These are phyloP conservation scores for Trichomonascaceae sp. DNA, from an alignment of 1,139 yeast species.

Conservation along the genomic window DNA sequence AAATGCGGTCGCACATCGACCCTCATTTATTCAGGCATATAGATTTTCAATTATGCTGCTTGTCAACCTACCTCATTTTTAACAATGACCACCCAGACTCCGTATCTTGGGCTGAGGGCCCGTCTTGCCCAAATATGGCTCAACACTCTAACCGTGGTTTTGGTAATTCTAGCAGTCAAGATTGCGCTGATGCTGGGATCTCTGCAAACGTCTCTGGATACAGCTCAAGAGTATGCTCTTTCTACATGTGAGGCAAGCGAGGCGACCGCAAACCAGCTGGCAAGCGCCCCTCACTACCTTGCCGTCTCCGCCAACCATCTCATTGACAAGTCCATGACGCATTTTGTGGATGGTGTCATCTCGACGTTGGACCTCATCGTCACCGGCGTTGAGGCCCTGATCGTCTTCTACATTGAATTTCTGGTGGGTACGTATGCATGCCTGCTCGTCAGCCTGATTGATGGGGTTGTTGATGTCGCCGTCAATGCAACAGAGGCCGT, in stretches of 20 bases:
- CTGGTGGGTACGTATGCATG: conserved; percentile 82
- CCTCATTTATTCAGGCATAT: too few relatives aligned
- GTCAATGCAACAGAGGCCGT: conserved; percentile 57
- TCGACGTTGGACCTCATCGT: conserved; percentile 32
- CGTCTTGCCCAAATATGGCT: conserved; percentile 24
- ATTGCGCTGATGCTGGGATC: conserved; percentile 18
- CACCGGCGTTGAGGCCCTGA: conserved; percentile 43
- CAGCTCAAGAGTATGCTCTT: conserved; percentile 16
- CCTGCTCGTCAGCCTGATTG: conserved; percentile 56
- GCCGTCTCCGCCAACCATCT: conserved; percentile 41
- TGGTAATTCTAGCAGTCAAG: conserved; percentile 23
- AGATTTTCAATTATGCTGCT: too few relatives aligned
- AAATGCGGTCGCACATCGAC: too few relatives aligned
- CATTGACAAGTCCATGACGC: conserved; percentile 34
- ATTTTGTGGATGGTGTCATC: conserved; percentile 34
- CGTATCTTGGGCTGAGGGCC: conserved; percentile 23
- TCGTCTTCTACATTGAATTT: conserved; percentile 55
- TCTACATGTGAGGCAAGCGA: conserved; percentile 36
- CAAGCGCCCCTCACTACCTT: conserved; percentile 44
- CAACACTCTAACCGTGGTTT: conserved; percentile 20
- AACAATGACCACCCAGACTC: conserved; percentile 7
- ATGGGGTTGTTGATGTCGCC: conserved; percentile 62
- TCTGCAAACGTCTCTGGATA: conserved; percentile 15
- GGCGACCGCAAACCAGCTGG: conserved; percentile 30
- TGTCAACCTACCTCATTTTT: too few relatives aligned